phyloP scores from a whole-genome alignment of 2,329 filamentous ascomycete species.

The Botrytis galanthina region DNA sequence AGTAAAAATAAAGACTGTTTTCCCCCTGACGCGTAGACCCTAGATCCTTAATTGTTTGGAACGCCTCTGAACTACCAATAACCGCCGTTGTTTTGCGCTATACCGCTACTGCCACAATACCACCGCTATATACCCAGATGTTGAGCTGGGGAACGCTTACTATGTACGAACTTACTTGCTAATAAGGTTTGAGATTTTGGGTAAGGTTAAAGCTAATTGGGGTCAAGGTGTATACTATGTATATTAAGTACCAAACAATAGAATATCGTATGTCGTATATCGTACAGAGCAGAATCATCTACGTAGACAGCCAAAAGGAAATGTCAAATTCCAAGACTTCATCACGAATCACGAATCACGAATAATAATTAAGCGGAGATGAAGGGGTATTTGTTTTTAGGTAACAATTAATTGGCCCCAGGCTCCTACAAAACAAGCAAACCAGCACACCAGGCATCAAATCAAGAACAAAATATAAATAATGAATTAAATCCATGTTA shows the following conservation, averaged over 20 bases:
- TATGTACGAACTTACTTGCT: background rate
- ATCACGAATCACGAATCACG: background rate
- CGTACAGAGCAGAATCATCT: background rate
- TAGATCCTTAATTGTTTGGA: background rate
- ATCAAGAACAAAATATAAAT: background rate
- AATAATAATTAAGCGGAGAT: background rate
- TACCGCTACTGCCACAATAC: background rate
- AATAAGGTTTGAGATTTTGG: background rate
- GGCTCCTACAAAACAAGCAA: background rate
- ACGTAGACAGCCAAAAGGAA: background rate
- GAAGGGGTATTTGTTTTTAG: background rate
- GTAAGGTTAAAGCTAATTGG: background rate
- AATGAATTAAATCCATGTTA: background rate
- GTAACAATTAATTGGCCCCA: background rate
- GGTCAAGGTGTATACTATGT: background rate
- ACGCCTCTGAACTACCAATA: background rate
- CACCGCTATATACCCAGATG: constrained; percentile 6
- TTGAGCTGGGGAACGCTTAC: background rate
- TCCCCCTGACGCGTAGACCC: background rate
- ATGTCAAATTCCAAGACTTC: background rate
- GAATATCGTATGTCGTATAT: background rate
- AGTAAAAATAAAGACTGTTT: background rate
- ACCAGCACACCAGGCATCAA: background rate
- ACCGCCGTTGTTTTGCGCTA: background rate
- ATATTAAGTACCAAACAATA: background rate